phyloP scores from a whole-genome alignment of 1,139 yeast genomes.

The Candida tropicalis region DNA sequence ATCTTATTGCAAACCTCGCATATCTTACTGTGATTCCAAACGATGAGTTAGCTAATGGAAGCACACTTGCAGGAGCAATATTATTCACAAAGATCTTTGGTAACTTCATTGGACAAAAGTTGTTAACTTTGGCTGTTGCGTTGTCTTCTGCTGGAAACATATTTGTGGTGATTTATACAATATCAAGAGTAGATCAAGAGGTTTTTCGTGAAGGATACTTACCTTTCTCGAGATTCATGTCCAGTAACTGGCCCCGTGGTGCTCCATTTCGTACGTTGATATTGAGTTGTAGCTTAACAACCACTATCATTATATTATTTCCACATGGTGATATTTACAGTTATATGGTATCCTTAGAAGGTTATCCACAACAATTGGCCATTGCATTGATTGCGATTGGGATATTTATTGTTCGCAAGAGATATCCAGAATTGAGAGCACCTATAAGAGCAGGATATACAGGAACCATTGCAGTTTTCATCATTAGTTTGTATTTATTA shows the following conservation, averaged over 20 bases:
- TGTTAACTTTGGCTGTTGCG: constrained; percentile 59
- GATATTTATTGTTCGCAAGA: constrained; percentile 48
- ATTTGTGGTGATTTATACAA: constrained; percentile 60
- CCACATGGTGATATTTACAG: constrained; percentile 82
- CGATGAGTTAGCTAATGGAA: constrained; percentile 54
- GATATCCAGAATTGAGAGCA: constrained; percentile 49
- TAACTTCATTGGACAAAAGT: constrained; percentile 48
- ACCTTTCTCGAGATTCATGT: constrained; percentile 54
- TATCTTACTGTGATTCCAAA: constrained; percentile 57
- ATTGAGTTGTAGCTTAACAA: constrained; percentile 39
- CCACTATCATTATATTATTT: constrained; percentile 56
- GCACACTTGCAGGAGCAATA: constrained; percentile 60
- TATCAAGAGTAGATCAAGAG: constrained; percentile 65
- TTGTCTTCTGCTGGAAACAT: constrained; percentile 64
- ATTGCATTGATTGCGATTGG: constrained; percentile 54
- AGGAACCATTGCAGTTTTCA: constrained; percentile 46
- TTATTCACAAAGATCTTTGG: constrained; percentile 62
- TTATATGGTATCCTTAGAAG: constrained; percentile 71
- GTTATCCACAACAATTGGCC: constrained; percentile 64
- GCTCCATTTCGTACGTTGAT: constrained; percentile 55
- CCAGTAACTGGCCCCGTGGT: constrained; percentile 58
- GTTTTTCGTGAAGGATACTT: constrained; percentile 64
- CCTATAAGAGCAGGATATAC: constrained; percentile 50
- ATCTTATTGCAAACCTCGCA: constrained; percentile 55
- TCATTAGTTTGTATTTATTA: constrained; percentile 42